Percentiles rank a stretch among this genome's conserved stretches.
These are phyloP conservation scores for Thalassiosira mediterranea DNA, from an alignment of 352 stramenopile genomes.

Conservation along the genomic window DNA sequence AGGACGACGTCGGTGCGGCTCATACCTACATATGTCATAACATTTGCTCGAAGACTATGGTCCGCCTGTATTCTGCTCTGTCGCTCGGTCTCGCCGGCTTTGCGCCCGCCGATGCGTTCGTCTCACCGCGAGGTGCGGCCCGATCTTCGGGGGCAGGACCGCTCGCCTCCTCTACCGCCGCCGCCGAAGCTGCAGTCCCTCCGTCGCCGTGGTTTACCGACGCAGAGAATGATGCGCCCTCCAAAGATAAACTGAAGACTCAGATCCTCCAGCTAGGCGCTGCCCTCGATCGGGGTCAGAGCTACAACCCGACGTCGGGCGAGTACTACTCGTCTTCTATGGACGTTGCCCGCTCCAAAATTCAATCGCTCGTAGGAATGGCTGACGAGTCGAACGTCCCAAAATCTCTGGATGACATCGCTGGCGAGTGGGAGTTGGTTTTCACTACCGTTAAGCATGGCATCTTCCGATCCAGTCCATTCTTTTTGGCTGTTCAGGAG, in stretches of 20 bases:
- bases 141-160: not conserved
- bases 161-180: constrained; percentile 5
- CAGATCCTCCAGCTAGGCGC: constrained; percentile 81
- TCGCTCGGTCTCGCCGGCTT: not conserved
- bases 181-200: not conserved
- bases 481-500: constrained; percentile 82
- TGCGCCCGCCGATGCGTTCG: not conserved
- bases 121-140: not conserved
- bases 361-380: constrained; percentile 60
- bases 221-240: constrained; percentile 10
- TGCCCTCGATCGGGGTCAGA: constrained; percentile 80
- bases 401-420: constrained; percentile 63
- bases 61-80: too few species aligned
- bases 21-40: too few species aligned
- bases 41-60: too few species aligned
- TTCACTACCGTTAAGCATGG: constrained; percentile 83
- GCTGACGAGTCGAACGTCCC: constrained; percentile 52
- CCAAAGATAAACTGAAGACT: constrained; percentile 68
- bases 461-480: constrained; percentile 82
- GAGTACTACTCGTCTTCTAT: constrained; percentile 80
- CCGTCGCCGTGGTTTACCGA: constrained; percentile 50
- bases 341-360: constrained; percentile 62
- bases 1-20: too few species aligned
- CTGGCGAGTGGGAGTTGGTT: constrained; percentile 82
- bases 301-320: constrained; percentile 83